phyloP scores from a whole-genome alignment of 2,329 filamentous ascomycete genomes.

The Bisporella sp. region DNA sequence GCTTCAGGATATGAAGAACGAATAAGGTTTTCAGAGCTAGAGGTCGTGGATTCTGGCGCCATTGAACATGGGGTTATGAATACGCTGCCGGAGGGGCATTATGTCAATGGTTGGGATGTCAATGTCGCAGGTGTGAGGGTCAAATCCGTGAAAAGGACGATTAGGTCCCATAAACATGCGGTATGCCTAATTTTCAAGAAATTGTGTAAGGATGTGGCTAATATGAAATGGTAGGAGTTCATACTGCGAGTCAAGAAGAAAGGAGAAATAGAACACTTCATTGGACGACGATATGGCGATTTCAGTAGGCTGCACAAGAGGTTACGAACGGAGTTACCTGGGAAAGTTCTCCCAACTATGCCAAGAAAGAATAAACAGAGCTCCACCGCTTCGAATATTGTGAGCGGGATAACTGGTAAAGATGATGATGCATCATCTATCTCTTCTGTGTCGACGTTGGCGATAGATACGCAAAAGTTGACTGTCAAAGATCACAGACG shows the following conservation, averaged over 20 bases:
- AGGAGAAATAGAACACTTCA: slow-evolving; percentile 67
- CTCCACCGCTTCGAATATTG: slow-evolving; percentile 53
- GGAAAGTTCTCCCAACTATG: slow-evolving; percentile 78
- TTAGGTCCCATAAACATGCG: slow-evolving; percentile 86
- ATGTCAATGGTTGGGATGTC: slow-evolving; percentile 93
- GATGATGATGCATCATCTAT: slow-evolving; percentile 71
- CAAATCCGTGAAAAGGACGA: slow-evolving; percentile 73
- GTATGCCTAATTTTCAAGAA: slow-evolving; percentile 41
- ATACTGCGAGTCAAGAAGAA: slow-evolving; percentile 77
- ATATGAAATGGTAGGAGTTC: slow-evolving; percentile 59
- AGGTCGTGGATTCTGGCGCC: slow-evolving; percentile 88
- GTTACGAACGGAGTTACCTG: slow-evolving; percentile 78
- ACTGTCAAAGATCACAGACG: slow-evolving; percentile 30
- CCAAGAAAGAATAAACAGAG: slow-evolving; percentile 88
- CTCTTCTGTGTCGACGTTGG: slow-evolving; percentile 40
- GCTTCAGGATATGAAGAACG: slow-evolving; percentile 96
- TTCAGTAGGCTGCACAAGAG: slow-evolving; percentile 75
- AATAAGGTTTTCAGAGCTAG: slow-evolving; percentile 93
- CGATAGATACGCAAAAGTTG: slow-evolving; percentile 28
- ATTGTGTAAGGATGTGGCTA: background rate
- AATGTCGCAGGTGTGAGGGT: slow-evolving; percentile 88
- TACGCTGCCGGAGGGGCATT: slow-evolving; percentile 84
- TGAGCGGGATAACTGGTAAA: slow-evolving; percentile 44
- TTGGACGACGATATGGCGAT: slow-evolving; percentile 82
- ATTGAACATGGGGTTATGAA: slow-evolving; percentile 85